A percentile compares a stretch with the other conserved stretches of the same genome.
Evolutionary conservation across 2,329 filamentous ascomycete species (phyloP).

Genomic region (Coleophoma cylindrospora): DNA sequence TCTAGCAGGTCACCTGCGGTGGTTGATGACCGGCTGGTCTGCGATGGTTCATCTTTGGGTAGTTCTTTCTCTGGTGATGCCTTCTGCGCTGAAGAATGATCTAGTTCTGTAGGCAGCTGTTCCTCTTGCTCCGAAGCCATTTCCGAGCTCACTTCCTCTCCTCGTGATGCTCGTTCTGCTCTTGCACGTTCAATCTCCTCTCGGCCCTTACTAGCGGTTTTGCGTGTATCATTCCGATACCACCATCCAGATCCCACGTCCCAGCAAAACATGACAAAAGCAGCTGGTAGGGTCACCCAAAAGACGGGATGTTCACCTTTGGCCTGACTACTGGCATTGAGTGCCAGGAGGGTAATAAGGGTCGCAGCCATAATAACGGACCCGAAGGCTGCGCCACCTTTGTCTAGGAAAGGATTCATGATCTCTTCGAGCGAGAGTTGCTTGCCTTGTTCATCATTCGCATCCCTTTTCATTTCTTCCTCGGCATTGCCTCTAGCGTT

Average conservation of each 20-base stretch:
- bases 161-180: conserved; percentile 31
- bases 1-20: conserved; percentile 3
- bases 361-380: conserved; percentile 62
- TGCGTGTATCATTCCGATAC: conserved; percentile 55
- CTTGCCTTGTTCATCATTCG: conserved; percentile 46
- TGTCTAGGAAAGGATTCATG: conserved; percentile 71
- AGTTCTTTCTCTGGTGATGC: conserved; percentile 1
- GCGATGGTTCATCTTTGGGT: not conserved
- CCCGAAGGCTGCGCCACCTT: conserved; percentile 58
- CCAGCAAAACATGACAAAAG: conserved; percentile 63
- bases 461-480: conserved; percentile 40
- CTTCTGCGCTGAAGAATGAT: not conserved
- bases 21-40: not conserved
- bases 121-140: conserved; percentile 3
- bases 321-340: conserved; percentile 56
- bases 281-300: conserved; percentile 65
- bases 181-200: conserved; percentile 39
- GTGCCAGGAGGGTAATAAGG: conserved; percentile 56
- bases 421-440: conserved; percentile 64
- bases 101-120: not conserved
- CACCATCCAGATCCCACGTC: conserved; percentile 61
- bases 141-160: conserved; percentile 20
- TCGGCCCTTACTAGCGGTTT: conserved; percentile 53
- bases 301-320: conserved; percentile 53
- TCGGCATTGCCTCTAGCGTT: conserved; percentile 50